These are phyloP conservation scores for Corchorus olitorius DNA, from an alignment of 345 rosid genomes.

Conservation along the genomic window DNA sequence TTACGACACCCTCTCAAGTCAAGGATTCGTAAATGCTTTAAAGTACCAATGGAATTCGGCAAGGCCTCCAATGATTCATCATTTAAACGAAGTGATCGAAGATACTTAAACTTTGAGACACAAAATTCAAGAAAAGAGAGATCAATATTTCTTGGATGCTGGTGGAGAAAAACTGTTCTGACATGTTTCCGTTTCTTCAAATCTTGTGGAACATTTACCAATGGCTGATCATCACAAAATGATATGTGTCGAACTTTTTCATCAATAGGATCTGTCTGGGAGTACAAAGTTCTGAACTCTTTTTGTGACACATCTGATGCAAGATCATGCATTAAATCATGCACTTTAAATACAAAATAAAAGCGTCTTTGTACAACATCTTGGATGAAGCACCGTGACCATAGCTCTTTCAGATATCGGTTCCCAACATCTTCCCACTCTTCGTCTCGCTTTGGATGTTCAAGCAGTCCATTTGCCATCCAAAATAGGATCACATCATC, in stretches of 20 bases:
- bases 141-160: neutral
- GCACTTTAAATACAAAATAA: neutral
- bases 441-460: neutral
- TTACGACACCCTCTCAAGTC: neutral
- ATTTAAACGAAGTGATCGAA: neutral
- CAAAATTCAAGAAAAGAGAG: neutral
- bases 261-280: neutral
- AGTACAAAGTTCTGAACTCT: neutral
- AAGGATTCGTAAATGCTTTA: constrained; percentile 24
- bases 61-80: neutral
- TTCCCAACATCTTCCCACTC: neutral
- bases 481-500: neutral
- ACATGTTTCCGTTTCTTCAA: neutral
- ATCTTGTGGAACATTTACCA: neutral
- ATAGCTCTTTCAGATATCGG: neutral
- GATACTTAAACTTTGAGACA: neutral
- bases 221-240: neutral
- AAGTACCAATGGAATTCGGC: neutral
- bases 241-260: neutral
- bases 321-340: constrained; percentile 1
- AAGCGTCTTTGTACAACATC: neutral
- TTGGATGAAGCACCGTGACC: neutral
- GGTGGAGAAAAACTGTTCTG: neutral
- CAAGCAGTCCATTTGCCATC: neutral
- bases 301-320: neutral